Evolutionary conservation across 1,284 basidiomycete genomes (phyloP).

Genomic region (Marasmius sp.): DNA sequence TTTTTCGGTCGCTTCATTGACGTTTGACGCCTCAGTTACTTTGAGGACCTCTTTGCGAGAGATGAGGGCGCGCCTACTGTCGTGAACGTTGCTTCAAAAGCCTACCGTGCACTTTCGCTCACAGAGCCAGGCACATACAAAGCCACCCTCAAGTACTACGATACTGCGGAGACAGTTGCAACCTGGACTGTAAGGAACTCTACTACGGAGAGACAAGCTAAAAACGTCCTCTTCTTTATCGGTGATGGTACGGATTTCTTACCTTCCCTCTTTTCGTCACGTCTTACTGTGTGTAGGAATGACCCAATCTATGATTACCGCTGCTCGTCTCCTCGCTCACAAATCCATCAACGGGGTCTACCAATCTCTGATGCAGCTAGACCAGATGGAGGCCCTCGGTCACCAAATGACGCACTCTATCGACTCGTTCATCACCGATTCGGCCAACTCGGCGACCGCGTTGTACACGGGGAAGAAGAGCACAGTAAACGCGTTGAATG

Average conservation of each 20-base stretch:
- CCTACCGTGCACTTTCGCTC: slow-evolving; percentile 34
- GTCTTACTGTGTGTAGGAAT: slow-evolving; percentile 28
- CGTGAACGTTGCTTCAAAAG: slow-evolving; percentile 43
- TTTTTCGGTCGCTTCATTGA: neutral
- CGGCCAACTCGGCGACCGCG: slow-evolving; percentile 42
- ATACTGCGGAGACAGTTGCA: slow-evolving; percentile 29
- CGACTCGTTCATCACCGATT: slow-evolving; percentile 45
- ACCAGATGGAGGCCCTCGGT: slow-evolving; percentile 43
- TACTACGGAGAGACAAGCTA: slow-evolving; percentile 30
- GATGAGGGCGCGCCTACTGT: slow-evolving; percentile 30
- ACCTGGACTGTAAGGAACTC: slow-evolving; percentile 35
- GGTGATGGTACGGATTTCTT: slow-evolving; percentile 33
- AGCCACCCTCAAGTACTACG: slow-evolving; percentile 34
- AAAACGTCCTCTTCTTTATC: slow-evolving; percentile 42
- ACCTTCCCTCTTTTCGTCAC: neutral
- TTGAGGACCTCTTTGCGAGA: slow-evolving; percentile 39
- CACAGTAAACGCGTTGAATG: slow-evolving; percentile 37
- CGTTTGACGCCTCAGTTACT: slow-evolving; percentile 28
- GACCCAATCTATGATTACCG: slow-evolving; percentile 46
- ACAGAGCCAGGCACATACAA: slow-evolving; percentile 27
- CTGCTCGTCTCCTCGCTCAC: slow-evolving; percentile 40
- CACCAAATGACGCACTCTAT: slow-evolving; percentile 46
- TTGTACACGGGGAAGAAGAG: slow-evolving; percentile 43
- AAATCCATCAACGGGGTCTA: slow-evolving; percentile 46
- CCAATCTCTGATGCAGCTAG: slow-evolving; percentile 43